Base-by-base conservation (phyloP, 371 early-diverging fungal species). In the Mucor racemosus region DNA sequence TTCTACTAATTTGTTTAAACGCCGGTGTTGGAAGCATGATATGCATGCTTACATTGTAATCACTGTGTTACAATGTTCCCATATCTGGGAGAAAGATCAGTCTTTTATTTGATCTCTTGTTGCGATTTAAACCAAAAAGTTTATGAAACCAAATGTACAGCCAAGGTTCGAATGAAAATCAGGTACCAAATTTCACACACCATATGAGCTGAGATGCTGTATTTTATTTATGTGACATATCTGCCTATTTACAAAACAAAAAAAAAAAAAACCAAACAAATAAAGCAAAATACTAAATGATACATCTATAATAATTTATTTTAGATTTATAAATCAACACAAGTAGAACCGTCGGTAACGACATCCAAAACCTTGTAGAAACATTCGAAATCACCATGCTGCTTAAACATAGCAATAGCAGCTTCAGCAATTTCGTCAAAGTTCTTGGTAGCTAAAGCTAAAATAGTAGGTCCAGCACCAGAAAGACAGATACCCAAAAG, bases 391-490 rank as follows among this genome's bases (percentile, higher is more conserved):
- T 82, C 84, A 38, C 88, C 90, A 44, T 87, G 84, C 60, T 84
- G 75, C 34, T 78, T 77, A 77, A 94, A 93, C 35, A 92, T 79
- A 3, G 82, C 81, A 63, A 86, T 86, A 11, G 90, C 88, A 19
- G 83, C 79, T 26, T 75, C 64, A 11, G 91, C 95, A 66, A 95
- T 94, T 34, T 78, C 70, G 58, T 91, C 92, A 82, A 89, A 92
- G 74, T 94, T 89, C 64, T 86, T 78, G 7, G 86, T 86, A 5
- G 92, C 93, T 68, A 98, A 79, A 15, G 93, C 94, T 56, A 98
- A 82, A 48, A 97, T 92, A 17, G 97, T 96, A 13, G 99, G 99
- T 3, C 99, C 99, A 10, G 99, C 98, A 42, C 99, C 99, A 64
- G 93, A 92, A 58, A 98, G 77, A 73, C 96, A 97, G 35, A 95